Conservation (phyloP, 2,329 filamentous ascomycete species). For the Chaetomium olivaceum region DNA sequence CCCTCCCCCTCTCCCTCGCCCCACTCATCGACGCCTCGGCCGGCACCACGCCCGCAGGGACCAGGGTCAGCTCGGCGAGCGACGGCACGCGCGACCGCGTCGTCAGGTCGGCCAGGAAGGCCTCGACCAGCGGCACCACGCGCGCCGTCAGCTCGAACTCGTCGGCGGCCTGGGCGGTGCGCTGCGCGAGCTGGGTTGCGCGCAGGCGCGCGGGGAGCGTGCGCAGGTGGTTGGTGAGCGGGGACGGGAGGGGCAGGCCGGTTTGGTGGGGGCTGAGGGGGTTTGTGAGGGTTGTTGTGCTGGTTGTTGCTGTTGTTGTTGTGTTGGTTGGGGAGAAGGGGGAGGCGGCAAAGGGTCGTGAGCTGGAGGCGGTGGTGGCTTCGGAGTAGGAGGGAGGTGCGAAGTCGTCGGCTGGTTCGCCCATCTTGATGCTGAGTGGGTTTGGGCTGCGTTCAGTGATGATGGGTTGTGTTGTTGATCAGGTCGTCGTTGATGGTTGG, state of each 20-base stretch:
- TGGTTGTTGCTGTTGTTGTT: neutral
- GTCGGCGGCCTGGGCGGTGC: conserved; percentile 28
- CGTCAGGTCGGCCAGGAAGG: conserved; percentile 45
- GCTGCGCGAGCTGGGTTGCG: conserved; percentile 19
- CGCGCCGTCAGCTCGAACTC: conserved; percentile 45
- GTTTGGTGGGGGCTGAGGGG: neutral
- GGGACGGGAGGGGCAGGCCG: conserved; percentile 22
- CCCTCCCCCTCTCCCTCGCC: conserved; percentile 33
- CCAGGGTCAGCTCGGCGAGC: conserved; percentile 47
- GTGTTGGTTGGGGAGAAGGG: neutral
- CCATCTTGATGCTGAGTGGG: conserved; percentile 6
- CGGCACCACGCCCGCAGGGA: conserved; percentile 46
- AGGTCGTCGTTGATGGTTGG: neutral
- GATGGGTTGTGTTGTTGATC: neutral
- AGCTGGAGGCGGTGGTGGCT: conserved; percentile 22
- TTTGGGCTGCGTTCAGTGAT: neutral
- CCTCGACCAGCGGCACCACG: conserved; percentile 45
- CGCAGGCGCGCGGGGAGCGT: conserved; percentile 30
- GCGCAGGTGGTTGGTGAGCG: conserved; percentile 37
- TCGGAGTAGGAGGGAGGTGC: conserved; percentile 32
- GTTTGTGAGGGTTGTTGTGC: neutral
- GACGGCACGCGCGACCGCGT: conserved; percentile 35
- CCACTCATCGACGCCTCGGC: conserved; percentile 42
- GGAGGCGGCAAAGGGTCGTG: neutral
- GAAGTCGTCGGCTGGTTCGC: conserved; percentile 25